phyloP scores from a whole-genome alignment of 2,329 filamentous ascomycete species.

The Botrytis hyacinthi region DNA sequence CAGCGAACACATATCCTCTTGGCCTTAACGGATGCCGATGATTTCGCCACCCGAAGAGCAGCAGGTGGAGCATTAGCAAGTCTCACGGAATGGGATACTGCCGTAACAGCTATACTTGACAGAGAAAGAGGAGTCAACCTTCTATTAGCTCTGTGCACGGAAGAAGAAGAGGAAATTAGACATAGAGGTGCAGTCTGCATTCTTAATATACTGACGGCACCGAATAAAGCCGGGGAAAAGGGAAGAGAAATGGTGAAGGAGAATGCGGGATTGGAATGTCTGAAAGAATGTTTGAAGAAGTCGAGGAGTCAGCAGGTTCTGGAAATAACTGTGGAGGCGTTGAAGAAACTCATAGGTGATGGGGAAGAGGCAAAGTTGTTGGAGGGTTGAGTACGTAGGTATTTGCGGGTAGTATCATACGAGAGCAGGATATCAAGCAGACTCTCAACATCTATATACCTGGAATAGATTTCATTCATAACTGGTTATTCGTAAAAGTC shows the following conservation, averaged over 20 bases:
- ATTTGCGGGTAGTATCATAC: neutral
- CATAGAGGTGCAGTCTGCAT: constrained; percentile 74
- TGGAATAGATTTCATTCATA: neutral
- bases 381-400: constrained; percentile 2
- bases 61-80: constrained; percentile 87
- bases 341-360: constrained; percentile 52
- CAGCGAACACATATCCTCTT: constrained; percentile 80
- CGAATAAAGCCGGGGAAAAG: constrained; percentile 61
- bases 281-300: constrained; percentile 69
- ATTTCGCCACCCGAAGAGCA: constrained; percentile 73
- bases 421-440: neutral
- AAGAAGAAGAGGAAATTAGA: constrained; percentile 66
- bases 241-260: constrained; percentile 60
- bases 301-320: constrained; percentile 68
- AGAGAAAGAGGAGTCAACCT: constrained; percentile 70
- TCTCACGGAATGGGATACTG: constrained; percentile 74
- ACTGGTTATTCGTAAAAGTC: neutral
- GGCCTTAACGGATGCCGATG: constrained; percentile 83
- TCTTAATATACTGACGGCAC: constrained; percentile 67
- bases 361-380: neutral
- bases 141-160: constrained; percentile 76
- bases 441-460: neutral
- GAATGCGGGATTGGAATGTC: constrained; percentile 61
- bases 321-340: constrained; percentile 65
- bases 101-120: constrained; percentile 68